Evolutionary conservation across 2,329 filamentous ascomycete species (phyloP).

Genomic region (Zasmidium angulare): DNA sequence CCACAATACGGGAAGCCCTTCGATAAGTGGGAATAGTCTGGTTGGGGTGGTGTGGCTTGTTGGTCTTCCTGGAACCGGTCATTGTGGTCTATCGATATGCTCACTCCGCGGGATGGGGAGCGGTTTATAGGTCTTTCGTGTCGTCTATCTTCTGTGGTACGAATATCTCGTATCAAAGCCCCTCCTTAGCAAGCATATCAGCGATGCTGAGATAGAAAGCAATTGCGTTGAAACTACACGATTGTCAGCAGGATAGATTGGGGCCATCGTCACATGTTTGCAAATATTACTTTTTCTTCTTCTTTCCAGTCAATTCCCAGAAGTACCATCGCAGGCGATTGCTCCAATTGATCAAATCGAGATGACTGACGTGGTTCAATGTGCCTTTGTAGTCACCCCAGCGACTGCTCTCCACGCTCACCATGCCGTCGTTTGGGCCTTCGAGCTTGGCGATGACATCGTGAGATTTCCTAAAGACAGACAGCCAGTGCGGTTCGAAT

Average conservation of each 20-base stretch:
- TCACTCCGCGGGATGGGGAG: background rate
- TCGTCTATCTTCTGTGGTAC: no score
- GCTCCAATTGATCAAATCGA: constrained; percentile 67
- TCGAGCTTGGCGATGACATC: constrained; percentile 55
- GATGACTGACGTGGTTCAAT: constrained; percentile 61
- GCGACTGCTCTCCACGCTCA: constrained; percentile 60
- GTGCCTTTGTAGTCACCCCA: constrained; percentile 67
- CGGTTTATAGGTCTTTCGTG: background rate
- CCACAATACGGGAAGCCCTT: background rate
- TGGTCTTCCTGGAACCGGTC: constrained; percentile 5
- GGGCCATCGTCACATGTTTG: no score
- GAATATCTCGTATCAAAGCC: constrained; percentile 26
- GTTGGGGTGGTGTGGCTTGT: constrained; percentile 2
- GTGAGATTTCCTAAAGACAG: constrained; percentile 58
- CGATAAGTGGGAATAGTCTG: background rate
- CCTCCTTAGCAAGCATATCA: constrained; percentile 44
- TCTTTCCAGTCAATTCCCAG: constrained; percentile 56
- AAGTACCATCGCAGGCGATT: constrained; percentile 61
- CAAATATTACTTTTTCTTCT: constrained; percentile 41
- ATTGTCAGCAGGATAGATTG: constrained; percentile 16
- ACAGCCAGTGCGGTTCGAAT: constrained; percentile 56
- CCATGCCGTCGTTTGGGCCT: constrained; percentile 63
- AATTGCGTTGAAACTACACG: constrained; percentile 62
- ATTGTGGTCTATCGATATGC: background rate
- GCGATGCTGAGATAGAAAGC: constrained; percentile 65